A percentile compares a stretch with the other conserved stretches of the same genome.
phyloP scores from a whole-genome alignment of 2,329 filamentous ascomycete species.

The Fusarium pseudonygamai region DNA sequence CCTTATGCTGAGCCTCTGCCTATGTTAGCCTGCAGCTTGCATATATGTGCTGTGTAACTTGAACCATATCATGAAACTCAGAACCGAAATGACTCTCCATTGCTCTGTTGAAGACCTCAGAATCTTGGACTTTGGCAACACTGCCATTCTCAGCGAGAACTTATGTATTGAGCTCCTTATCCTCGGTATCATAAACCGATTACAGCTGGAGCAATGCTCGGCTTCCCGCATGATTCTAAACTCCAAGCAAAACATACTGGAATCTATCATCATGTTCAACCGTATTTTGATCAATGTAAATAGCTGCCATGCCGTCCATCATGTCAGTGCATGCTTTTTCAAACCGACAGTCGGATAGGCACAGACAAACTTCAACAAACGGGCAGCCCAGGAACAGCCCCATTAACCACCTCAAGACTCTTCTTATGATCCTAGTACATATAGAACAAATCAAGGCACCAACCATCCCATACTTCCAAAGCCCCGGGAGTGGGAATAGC shows the following conservation, averaged over 20 bases:
- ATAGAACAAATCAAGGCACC: neutral
- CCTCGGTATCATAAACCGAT: slow-evolving; percentile 4
- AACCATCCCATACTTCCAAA: neutral
- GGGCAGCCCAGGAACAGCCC: neutral
- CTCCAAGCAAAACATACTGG: slow-evolving; percentile 2
- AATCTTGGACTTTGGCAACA: neutral
- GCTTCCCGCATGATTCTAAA: slow-evolving; percentile 17
- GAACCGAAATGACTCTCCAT: slow-evolving; percentile 11
- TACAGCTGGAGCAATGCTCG: slow-evolving; percentile 12
- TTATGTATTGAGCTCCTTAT: neutral
- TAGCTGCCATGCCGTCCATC: neutral
- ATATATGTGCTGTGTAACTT: slow-evolving; percentile 6
- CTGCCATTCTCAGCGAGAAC: neutral
- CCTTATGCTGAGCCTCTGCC: neutral
- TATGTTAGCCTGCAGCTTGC: neutral
- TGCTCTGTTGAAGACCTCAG: neutral
- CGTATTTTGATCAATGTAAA: neutral
- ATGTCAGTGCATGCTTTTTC: neutral
- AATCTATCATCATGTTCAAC: neutral
- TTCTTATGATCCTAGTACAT: neutral
- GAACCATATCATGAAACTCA: slow-evolving; percentile 5
- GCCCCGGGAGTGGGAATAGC: neutral
- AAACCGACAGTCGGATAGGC: neutral
- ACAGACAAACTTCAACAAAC: neutral
- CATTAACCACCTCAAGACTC: neutral